Base-by-base conservation (phyloP, 1,284 basidiomycete species). In the Lentinula novae-zelandiae region DNA sequence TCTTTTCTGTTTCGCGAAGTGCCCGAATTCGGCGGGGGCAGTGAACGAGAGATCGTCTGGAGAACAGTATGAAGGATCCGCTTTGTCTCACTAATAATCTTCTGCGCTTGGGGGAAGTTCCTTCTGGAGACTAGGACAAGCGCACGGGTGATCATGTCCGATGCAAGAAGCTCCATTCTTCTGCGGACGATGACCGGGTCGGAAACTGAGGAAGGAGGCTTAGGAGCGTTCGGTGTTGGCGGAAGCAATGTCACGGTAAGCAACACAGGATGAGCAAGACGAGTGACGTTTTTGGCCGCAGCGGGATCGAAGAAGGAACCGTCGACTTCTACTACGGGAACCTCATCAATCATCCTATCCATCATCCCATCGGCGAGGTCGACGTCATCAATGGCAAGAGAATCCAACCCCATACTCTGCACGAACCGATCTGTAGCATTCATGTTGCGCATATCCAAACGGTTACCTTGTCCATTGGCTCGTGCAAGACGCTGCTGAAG, bases 61-160 rank as follows among this genome's bases (percentile, higher is more conserved):
- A 95, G 78, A 39, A 93, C 90, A 0, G 90, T 92, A 67, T 90
- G 85, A 70, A 95, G 75, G 66, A 97, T 95, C 51, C 91, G 81
- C 71, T 89, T 90, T 57, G 95, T 97, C 79, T 96, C 95, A 54
- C 83, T 83, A 72, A 97, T 82, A 60, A 97, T 89, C 67, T 90
- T 89, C 68, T 90, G 87, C 1, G 95, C 95, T 65, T 95, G 92
- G 0, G 84, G 79, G 73, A 87, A 92, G 72, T 96, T 96, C 70
- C 92, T 86, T 67, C 93, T 80, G 17, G 91, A 91, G 52, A 96
- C 93, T 34, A 96, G 82, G 22, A 97, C 89, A 31, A 98, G 82
- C 7, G 92, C 90, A 20, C 95, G 88, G 1, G 93, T 95, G 70
- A 97, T 92, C 93, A 97, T 97, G 74, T 98, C 95, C 33, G 89